These are phyloP conservation scores for Penicillium sp. DNA, from an alignment of 2,329 filamentous ascomycete genomes.

Conservation along the genomic window DNA sequence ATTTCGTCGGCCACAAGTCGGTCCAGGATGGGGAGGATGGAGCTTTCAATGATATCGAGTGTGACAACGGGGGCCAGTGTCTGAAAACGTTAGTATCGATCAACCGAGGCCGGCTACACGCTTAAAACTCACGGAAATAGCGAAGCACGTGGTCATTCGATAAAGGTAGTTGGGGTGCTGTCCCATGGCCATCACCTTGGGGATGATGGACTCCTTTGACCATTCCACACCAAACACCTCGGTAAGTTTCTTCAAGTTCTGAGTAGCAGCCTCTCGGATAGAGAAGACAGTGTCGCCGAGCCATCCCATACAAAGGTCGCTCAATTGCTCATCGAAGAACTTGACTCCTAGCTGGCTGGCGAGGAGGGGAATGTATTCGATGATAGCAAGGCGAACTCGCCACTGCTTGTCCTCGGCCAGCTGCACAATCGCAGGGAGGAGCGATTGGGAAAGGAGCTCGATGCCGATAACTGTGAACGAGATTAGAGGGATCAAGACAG, in stretches of 20 bases:
- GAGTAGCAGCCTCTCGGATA: constrained; percentile 94
- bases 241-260: constrained; percentile 96
- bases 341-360: constrained; percentile 93
- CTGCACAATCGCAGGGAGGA: constrained; percentile 95
- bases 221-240: constrained; percentile 98
- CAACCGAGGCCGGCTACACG: background rate
- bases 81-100: constrained; percentile 54
- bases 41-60: constrained; percentile 87
- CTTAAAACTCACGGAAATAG: constrained; percentile 76
- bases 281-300: constrained; percentile 98
- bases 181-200: constrained; percentile 98
- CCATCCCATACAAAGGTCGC: constrained; percentile 96
- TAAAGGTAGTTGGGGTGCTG: constrained; percentile 98
- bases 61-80: constrained; percentile 92
- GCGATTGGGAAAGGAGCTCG: constrained; percentile 91
- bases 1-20: constrained; percentile 93
- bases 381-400: constrained; percentile 96
- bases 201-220: constrained; percentile 95
- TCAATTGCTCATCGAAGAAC: constrained; percentile 98
- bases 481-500: background rate
- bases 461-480: constrained; percentile 81
- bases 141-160: constrained; percentile 99
- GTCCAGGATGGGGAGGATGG: constrained; percentile 93
- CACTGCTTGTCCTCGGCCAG: constrained; percentile 99
- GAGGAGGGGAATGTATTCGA: constrained; percentile 96